phyloP scores from a whole-genome alignment of 2,329 filamentous ascomycete species.

The Ophiobolus disseminans region DNA sequence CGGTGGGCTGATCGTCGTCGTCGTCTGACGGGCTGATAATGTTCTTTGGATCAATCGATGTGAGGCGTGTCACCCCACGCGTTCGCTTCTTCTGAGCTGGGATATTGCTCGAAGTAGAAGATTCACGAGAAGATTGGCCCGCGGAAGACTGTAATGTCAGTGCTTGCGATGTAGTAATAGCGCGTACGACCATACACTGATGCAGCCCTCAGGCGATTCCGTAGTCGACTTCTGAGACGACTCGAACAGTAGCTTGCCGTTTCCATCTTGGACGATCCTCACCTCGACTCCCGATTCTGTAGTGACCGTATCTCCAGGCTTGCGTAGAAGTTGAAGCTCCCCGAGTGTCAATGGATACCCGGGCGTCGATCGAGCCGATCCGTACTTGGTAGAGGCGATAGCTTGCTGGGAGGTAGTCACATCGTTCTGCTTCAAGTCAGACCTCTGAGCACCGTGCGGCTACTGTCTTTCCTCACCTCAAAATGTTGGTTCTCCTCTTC shows the following conservation, averaged over 20 bases:
- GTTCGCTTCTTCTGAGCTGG: not conserved
- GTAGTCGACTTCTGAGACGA: not conserved
- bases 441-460: no score
- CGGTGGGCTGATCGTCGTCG: not conserved
- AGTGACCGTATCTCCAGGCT: not conserved
- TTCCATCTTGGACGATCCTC: not conserved
- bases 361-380: not conserved
- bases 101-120: not conserved
- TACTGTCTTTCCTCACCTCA: not conserved
- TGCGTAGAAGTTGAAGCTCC: not conserved
- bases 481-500: not conserved
- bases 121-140: not conserved
- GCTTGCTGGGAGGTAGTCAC: not conserved
- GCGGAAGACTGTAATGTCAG: not conserved
- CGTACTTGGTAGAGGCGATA: not conserved
- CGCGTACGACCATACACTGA: no score
- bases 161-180: no score
- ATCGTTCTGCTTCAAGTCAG: not conserved
- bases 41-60: conserved; percentile 21
- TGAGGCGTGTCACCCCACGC: conserved; percentile 9
- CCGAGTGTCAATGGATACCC: not conserved
- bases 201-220: not conserved
- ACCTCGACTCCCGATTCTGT: not conserved
- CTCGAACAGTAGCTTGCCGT: not conserved
- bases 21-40: conserved; percentile 11